Conservation (phyloP, 2,329 filamentous ascomycete genomes). For the Phoma sp. region DNA sequence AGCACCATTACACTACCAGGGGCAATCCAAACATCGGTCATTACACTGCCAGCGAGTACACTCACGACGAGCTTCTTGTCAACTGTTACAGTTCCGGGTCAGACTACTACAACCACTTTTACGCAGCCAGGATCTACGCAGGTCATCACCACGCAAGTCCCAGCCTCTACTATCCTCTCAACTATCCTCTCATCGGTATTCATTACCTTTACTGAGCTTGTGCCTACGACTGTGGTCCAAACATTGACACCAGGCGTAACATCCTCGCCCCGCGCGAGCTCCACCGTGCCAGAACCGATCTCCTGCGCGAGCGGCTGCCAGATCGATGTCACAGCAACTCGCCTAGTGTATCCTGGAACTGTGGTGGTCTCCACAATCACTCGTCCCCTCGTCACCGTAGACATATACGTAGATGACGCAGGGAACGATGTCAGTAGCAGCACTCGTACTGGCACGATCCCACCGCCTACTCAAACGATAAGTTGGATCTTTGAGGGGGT, state of each 20-base stretch:
- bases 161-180: constrained; percentile 30
- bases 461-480: constrained; percentile 22
- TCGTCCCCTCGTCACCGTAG: constrained; percentile 29
- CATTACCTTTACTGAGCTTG: constrained; percentile 24
- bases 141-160: constrained; percentile 35
- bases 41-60: constrained; percentile 30
- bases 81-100: constrained; percentile 28
- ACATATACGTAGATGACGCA: constrained; percentile 26
- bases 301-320: constrained; percentile 38
- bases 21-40: constrained; percentile 23
- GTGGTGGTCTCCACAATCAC: constrained; percentile 27
- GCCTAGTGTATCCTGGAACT: constrained; percentile 35
- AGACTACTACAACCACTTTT: constrained; percentile 3
- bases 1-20: constrained; percentile 23
- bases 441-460: constrained; percentile 18
- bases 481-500: constrained; percentile 39
- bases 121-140: constrained; percentile 25
- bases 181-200: constrained; percentile 25
- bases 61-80: constrained; percentile 32
- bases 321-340: constrained; percentile 41
- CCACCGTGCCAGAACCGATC: constrained; percentile 18
- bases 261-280: constrained; percentile 7
- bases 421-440: constrained; percentile 23
- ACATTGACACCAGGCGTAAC: constrained; percentile 27
- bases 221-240: constrained; percentile 31